Percentiles rank a stretch among this genome's conserved stretches.
Conservation (phyloP, 78 protist species). For the Dictyostelium brefeldianum region DNA sequence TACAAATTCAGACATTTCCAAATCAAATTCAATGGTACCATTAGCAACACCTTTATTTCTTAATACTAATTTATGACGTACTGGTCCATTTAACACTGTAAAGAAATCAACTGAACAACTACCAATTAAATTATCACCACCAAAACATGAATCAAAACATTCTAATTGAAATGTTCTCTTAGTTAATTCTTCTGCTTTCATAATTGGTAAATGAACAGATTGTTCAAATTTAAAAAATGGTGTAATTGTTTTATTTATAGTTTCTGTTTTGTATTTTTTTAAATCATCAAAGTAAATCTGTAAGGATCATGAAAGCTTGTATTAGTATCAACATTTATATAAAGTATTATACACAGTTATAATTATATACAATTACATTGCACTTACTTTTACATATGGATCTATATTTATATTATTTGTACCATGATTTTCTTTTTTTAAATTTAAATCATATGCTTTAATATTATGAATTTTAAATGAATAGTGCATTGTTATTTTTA, state of each 20-base stretch:
- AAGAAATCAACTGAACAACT: not conserved
- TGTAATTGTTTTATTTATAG: not conserved
- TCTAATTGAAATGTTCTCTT: constrained; percentile 16
- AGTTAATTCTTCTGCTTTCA: not conserved
- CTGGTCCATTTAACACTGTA: constrained; percentile 40
- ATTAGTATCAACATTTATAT: too few species aligned
- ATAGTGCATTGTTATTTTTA: not conserved
- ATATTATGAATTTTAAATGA: constrained; percentile 16
- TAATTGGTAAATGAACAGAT: not conserved
- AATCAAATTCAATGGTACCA: constrained; percentile 49
- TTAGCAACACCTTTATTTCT: constrained; percentile 53
- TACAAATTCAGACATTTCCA: constrained; percentile 42
- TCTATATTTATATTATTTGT: constrained; percentile 43
- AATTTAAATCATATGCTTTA: constrained; percentile 33
- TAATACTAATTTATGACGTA: constrained; percentile 35
- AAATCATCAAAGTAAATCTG: constrained; percentile 12
- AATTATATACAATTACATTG: not conserved
- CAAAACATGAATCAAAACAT: constrained; percentile 29
- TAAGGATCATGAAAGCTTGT: too few species aligned
- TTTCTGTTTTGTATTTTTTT: constrained; percentile 41
- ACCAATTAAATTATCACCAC: constrained; percentile 57
- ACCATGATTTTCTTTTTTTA: constrained; percentile 26
- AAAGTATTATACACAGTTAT: too few species aligned
- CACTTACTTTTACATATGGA: constrained; percentile 60
- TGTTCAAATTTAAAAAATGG: not conserved